Evolutionary conservation across 1,284 basidiomycete species (phyloP), one percentile per base, ranked within the genome.

Genomic region (Moesziomyces aphidis): DNA sequence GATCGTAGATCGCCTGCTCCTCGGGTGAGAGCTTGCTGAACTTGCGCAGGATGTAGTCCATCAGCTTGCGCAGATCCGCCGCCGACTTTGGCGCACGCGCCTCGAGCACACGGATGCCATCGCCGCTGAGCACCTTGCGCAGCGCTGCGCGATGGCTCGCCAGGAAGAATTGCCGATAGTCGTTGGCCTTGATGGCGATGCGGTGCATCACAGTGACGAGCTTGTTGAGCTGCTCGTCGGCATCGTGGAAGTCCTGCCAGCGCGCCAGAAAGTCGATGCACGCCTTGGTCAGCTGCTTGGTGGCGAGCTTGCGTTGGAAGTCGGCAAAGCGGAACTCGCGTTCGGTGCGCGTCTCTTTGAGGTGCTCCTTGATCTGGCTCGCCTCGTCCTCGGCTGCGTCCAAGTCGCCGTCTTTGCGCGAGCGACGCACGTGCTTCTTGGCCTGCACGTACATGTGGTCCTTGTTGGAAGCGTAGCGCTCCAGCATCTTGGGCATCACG

Each of bases 391-490:
- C 70, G 31, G 59, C 58, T 22, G 68, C 71, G 55, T 69, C 77
- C 19, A 70, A 47, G n/a, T 71, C 71, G 43, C 68, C 75, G 24
- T 64, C 65, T 47, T 65, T 61, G 19, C 63, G 64, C 19, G 66
- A 69, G 44, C 78, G 69, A 31, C 72, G 55, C 5, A 74, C 77
- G 8, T 74, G 72, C 52, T 65, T 68, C 54, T 76, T 77, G 22
- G 79, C 77, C 31, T 73, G 66, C 26, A 85, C 79, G 58, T 76
- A 83, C 73, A 85, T 76, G 73, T 83, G 72, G 34, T 83, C 81
- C 36, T 69, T 73, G 24, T 73, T 70, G 4, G 73, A 61, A 7
- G 81, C 74, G 55, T 81, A 82, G 22, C 79, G 73, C 58, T 83
- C 82, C 13, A 85, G 74, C 67, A 79, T 78, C 57, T 73, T 76